Percentiles rank a stretch among this genome's conserved stretches.
These are phyloP conservation scores for Maudiozyma saulgeensis DNA, from an alignment of 805 yeast genomes.

Conservation along the genomic window DNA sequence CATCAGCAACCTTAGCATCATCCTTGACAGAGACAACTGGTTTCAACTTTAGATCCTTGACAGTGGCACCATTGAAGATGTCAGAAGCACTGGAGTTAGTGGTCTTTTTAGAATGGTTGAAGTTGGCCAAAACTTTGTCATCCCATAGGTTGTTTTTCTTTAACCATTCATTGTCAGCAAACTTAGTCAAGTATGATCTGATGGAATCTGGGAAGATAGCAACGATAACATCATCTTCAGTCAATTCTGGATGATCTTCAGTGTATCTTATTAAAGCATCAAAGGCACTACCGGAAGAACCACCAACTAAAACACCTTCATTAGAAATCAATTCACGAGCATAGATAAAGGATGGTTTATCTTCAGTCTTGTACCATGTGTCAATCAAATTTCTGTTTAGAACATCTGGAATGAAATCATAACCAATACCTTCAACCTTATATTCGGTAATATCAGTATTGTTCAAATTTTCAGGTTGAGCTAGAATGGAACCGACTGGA, in stretches of 20 bases:
- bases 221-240: slow-evolving; percentile 66
- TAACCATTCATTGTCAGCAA: slow-evolving; percentile 90
- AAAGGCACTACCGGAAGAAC: slow-evolving; percentile 80
- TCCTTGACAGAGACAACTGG: slow-evolving; percentile 70
- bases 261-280: slow-evolving; percentile 68
- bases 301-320: slow-evolving; percentile 84
- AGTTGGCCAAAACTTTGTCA: slow-evolving; percentile 34
- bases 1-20: slow-evolving; percentile 49
- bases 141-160: slow-evolving; percentile 65
- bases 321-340: slow-evolving; percentile 76
- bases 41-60: slow-evolving; percentile 60
- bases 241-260: slow-evolving; percentile 47
- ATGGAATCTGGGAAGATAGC: slow-evolving; percentile 80
- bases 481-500: slow-evolving; percentile 79
- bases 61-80: slow-evolving; percentile 46
- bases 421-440: slow-evolving; percentile 86
- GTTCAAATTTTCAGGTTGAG: slow-evolving; percentile 67
- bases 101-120: slow-evolving; percentile 17
- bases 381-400: slow-evolving; percentile 58
- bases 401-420: slow-evolving; percentile 80
- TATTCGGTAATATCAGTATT: slow-evolving; percentile 43
- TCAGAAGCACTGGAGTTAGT: slow-evolving; percentile 27
- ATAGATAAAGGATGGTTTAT: slow-evolving; percentile 64
- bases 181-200: slow-evolving; percentile 78
- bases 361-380: slow-evolving; percentile 80